A percentile compares a stretch with the other conserved stretches of the same genome.
phyloP scores from a whole-genome alignment of 2,329 filamentous ascomycete species.

The Sclerotinia borealis region DNA sequence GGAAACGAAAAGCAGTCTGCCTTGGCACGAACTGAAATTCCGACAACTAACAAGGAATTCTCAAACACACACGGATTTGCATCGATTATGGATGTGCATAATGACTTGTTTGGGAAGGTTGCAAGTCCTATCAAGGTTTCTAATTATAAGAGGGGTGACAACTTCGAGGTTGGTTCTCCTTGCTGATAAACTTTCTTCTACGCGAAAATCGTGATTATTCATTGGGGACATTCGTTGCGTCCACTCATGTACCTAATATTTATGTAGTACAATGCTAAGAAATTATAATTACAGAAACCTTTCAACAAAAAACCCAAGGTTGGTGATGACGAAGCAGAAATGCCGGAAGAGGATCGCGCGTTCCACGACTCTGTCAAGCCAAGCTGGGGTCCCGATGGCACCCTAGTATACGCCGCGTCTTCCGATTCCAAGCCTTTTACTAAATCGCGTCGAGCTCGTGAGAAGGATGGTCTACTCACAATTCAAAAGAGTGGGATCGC shows the following conservation, averaged over 20 bases:
- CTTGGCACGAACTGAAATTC: constrained; percentile 43
- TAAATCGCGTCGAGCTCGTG: constrained; percentile 25
- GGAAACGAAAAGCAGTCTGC: constrained; percentile 40
- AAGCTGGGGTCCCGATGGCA: constrained; percentile 70
- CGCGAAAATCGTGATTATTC: neutral
- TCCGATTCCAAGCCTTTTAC: constrained; percentile 33
- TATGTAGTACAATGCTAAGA: constrained; percentile 42
- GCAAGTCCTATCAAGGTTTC: constrained; percentile 51
- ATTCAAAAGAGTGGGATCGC: constrained; percentile 52
- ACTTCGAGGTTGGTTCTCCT: constrained; percentile 81
- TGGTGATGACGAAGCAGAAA: constrained; percentile 52
- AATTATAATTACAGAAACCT: constrained; percentile 62
- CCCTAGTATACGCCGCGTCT: constrained; percentile 57
- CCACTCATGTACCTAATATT: constrained; percentile 33
- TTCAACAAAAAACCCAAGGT: constrained; percentile 75
- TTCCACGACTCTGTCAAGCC: constrained; percentile 74
- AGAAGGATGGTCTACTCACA: constrained; percentile 43
- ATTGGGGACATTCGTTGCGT: constrained; percentile 29
- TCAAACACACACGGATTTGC: constrained; percentile 59
- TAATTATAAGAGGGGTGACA: constrained; percentile 54
- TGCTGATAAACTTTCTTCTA: constrained; percentile 27
- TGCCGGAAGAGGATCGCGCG: constrained; percentile 56
- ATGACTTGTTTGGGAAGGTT: constrained; percentile 77
- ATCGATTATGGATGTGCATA: constrained; percentile 93
- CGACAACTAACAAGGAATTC: constrained; percentile 29